These are phyloP conservation scores for Leishmania martiniquensis DNA, from an alignment of 208 protist genomes.

Conservation along the genomic window DNA sequence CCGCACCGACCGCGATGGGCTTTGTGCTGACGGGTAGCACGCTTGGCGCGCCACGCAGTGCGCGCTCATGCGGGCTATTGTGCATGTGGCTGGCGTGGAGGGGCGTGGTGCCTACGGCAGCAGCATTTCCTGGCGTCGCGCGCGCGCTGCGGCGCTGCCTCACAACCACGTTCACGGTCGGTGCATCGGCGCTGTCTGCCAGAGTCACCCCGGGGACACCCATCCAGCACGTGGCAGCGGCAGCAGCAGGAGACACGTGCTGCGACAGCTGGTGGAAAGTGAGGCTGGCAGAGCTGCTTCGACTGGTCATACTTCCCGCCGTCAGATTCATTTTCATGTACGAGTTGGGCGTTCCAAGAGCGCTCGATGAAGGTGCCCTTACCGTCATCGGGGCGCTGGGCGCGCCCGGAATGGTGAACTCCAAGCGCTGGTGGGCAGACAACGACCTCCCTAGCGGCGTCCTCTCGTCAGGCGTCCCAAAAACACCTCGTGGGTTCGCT, in stretches of 20 bases:
- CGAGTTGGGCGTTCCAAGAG: constrained; percentile 10
- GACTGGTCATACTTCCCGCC: background rate
- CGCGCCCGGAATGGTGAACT: constrained; percentile 10
- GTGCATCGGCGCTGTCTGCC: constrained; percentile 4
- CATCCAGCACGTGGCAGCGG: constrained; percentile 19
- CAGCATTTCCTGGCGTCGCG: constrained; percentile 9
- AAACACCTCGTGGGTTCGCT: background rate
- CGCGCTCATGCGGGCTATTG: background rate
- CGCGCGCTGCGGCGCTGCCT: constrained; percentile 23
- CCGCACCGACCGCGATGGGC: background rate
- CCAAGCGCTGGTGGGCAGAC: constrained; percentile 10
- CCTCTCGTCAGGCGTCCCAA: background rate
- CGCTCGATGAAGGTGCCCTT: constrained; percentile 13
- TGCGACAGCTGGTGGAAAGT: constrained; percentile 1
- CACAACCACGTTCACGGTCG: constrained; percentile 32
- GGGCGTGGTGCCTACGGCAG: background rate
- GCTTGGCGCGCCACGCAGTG: background rate
- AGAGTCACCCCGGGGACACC: constrained; percentile 9
- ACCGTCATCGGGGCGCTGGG: constrained; percentile 1
- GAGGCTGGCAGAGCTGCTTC: constrained; percentile 2
- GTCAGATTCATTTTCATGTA: constrained; percentile 1
- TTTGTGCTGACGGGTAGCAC: background rate
- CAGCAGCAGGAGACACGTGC: background rate
- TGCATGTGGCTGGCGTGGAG: background rate
- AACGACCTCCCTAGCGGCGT: background rate